Evolutionary conservation across 306 rosid genomes (phyloP).

Genomic region (Rosa rugosa): DNA sequence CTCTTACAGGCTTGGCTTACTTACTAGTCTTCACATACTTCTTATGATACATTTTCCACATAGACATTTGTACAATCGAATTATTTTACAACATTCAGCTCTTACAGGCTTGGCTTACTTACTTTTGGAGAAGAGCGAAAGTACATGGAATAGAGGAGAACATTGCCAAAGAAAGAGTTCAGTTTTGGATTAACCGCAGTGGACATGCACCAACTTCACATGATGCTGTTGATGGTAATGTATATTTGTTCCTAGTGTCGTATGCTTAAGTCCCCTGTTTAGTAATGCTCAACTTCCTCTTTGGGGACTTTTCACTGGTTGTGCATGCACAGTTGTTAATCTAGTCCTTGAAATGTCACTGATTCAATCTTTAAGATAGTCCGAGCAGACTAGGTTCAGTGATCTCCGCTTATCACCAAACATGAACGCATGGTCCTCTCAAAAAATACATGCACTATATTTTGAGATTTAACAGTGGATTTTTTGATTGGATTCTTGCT

Average conservation of each 20-base stretch:
- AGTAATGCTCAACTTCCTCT: not conserved
- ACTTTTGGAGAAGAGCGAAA: conserved; percentile 97
- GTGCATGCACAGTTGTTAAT: not conserved
- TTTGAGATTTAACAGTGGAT: conserved; percentile 4
- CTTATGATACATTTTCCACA: not conserved
- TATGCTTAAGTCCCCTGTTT: not conserved
- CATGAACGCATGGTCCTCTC: not conserved
- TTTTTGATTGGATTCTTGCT: conserved; percentile 7
- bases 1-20: conserved; percentile 89
- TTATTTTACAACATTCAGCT: not conserved
- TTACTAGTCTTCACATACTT: too few relatives aligned
- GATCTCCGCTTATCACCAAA: not conserved
- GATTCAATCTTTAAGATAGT: not conserved
- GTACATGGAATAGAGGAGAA: conserved; percentile 78
- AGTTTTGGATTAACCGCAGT: conserved; percentile 86
- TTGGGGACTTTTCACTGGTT: conserved; percentile 1
- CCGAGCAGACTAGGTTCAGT: not conserved
- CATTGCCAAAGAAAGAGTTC: conserved; percentile 84
- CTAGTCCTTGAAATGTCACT: not conserved
- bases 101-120: conserved; percentile 93
- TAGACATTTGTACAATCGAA: not conserved
- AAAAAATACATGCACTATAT: not conserved
- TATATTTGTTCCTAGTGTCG: conserved; percentile 13
- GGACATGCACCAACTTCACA: conserved; percentile 86
- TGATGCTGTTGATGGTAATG: conserved; percentile 85